phyloP scores from a whole-genome alignment of 2,329 filamentous ascomycete genomes.

The Ploettnerulaceae sp. region DNA sequence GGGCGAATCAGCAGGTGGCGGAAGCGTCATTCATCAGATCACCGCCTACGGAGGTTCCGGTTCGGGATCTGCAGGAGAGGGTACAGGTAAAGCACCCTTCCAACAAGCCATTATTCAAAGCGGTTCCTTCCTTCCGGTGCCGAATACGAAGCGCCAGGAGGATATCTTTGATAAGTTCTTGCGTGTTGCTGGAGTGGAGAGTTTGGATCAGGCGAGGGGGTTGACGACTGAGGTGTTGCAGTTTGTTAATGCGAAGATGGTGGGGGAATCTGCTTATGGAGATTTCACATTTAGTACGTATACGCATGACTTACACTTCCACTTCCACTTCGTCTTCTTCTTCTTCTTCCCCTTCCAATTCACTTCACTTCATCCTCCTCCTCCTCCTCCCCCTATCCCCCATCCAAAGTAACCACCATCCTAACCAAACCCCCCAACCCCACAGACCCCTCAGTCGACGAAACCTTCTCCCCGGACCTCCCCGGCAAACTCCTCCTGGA shows the following conservation, averaged over 20 bases:
- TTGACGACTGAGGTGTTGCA: conserved; percentile 14
- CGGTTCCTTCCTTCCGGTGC: conserved; percentile 20
- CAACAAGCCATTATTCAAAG: conserved; percentile 35
- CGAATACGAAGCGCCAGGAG: conserved; percentile 15
- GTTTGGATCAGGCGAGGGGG: conserved; percentile 33
- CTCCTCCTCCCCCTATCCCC: conserved; percentile 11
- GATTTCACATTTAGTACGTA: conserved; percentile 37
- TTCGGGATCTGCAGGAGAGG: too few species aligned
- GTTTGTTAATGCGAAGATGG: conserved; percentile 31
- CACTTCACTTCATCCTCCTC: conserved; percentile 9
- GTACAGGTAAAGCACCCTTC: conserved; percentile 37
- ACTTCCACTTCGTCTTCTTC: not conserved
- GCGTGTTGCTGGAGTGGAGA: conserved; percentile 31
- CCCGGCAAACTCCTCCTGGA: conserved; percentile 42
- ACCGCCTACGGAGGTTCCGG: conserved; percentile 43
- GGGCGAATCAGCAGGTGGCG: conserved; percentile 47
- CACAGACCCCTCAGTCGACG: conserved; percentile 41
- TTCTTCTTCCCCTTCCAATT: conserved; percentile 13
- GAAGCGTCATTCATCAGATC: conserved; percentile 50
- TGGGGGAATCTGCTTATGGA: conserved; percentile 36
- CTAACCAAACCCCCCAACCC: not conserved
- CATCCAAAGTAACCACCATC: conserved; percentile 8
- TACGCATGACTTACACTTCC: too few species aligned
- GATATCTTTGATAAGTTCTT: conserved; percentile 29
- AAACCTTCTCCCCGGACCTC: conserved; percentile 42